Conservation (phyloP, 225 moss, liverwort and hornwort species). For the Takakia lepidozioides region DNA sequence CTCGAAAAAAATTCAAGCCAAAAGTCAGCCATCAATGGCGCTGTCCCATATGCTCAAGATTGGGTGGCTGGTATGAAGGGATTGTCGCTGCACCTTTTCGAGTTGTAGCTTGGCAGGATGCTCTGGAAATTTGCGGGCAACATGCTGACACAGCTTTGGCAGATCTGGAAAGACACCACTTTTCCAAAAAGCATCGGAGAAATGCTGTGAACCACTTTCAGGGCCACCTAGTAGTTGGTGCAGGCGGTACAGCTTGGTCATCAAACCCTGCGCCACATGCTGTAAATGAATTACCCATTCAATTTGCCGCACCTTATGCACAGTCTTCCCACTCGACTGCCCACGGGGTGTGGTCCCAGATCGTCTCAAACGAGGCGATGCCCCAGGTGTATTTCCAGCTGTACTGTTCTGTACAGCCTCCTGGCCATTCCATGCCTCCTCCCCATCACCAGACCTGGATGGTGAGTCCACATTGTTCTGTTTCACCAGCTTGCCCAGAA, state of each 20-base stretch:
- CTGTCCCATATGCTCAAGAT: too few species aligned
- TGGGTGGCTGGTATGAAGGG: background rate
- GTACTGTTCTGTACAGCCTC: too few species aligned
- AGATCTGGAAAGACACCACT: conserved; percentile 76
- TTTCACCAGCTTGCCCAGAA: conserved; percentile 55
- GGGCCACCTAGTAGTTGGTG: conserved; percentile 74
- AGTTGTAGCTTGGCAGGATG: conserved; percentile 95
- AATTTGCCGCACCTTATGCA: conserved; percentile 89
- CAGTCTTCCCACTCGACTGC: conserved; percentile 56
- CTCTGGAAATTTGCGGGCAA: conserved; percentile 92
- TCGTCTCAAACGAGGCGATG: conserved; percentile 82
- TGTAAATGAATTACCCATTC: conserved; percentile 97
- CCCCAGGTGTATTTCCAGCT: conserved; percentile 28
- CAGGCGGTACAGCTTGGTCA: conserved; percentile 94
- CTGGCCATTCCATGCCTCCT: conserved; percentile 58
- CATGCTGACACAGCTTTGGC: conserved; percentile 88
- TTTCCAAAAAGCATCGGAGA: conserved; percentile 83
- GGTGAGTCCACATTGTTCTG: conserved; percentile 53
- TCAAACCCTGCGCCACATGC: conserved; percentile 83
- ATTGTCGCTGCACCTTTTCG: conserved; percentile 47
- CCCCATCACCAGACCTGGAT: conserved; percentile 42
- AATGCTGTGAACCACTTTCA: conserved; percentile 61
- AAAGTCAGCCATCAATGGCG: too few species aligned
- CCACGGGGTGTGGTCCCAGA: conserved; percentile 49
- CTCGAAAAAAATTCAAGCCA: background rate